phyloP scores from a whole-genome alignment of 1,139 yeast genomes.

The Zygoascus hellenicus region DNA sequence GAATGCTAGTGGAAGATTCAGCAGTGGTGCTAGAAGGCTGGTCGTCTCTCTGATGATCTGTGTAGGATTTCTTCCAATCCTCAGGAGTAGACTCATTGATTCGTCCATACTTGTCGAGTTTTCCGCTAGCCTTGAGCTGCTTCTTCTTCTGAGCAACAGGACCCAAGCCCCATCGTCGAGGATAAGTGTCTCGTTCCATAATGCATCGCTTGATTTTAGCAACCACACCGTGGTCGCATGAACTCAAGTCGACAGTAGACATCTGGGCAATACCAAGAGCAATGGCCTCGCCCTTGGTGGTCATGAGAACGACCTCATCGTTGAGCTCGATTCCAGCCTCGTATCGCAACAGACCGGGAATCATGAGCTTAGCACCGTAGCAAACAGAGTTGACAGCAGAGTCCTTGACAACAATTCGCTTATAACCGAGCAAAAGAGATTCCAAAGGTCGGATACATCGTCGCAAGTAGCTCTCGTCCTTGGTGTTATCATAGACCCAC shows the following conservation, averaged over 20 bases:
- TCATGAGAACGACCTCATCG: conserved; percentile 96
- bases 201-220: conserved; percentile 98
- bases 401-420: conserved; percentile 96
- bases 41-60: conserved; percentile 42
- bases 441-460: conserved; percentile 93
- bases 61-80: conserved; percentile 83
- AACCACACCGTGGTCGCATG: conserved; percentile 98
- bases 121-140: conserved; percentile 95
- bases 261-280: conserved; percentile 98
- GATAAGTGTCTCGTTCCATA: conserved; percentile 98
- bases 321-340: conserved; percentile 97
- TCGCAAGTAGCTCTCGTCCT: conserved; percentile 93
- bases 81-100: conserved; percentile 89
- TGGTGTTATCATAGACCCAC: conserved; percentile 93
- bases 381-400: conserved; percentile 98
- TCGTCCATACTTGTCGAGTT: conserved; percentile 93
- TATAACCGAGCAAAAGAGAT: conserved; percentile 87
- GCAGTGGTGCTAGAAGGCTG: conserved; percentile 28
- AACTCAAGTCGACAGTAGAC: conserved; percentile 94
- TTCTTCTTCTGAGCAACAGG: conserved; percentile 98
- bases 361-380: conserved; percentile 98
- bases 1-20: conserved; percentile 25
- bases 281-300: conserved; percentile 99
- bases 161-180: conserved; percentile 99
- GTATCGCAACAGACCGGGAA: conserved; percentile 95